Conservation (phyloP, 257 asterid species). For the Solanum piurae region DNA sequence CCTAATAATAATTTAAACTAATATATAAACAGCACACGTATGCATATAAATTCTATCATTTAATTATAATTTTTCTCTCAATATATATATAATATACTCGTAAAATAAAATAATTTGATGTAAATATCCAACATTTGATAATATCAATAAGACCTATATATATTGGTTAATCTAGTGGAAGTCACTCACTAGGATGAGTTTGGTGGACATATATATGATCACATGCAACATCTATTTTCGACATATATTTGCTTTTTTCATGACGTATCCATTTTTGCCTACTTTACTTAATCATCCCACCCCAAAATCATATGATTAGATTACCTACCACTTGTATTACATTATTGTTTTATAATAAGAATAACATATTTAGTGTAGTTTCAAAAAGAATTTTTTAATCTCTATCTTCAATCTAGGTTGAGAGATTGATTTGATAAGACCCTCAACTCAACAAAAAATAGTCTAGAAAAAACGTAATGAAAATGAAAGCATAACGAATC, state of each 20-base stretch:
- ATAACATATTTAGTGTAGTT: not conserved
- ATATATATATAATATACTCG: rapidly evolving
- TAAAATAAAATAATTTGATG: not conserved
- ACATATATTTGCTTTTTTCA: slow-evolving; percentile 2
- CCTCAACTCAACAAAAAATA: not conserved
- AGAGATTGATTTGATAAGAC: not conserved
- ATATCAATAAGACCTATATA: not conserved
- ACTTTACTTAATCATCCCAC: not conserved
- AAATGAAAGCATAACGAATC: not conserved
- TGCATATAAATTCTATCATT: not conserved
- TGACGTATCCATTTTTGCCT: not conserved
- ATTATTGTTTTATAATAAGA: not conserved
- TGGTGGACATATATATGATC: not conserved
- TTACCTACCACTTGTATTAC: slow-evolving; percentile 4
- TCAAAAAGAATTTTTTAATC: rapidly evolving
- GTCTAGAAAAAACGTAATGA: too few species aligned
- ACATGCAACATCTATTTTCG: slow-evolving; percentile 22
- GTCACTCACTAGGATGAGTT: slow-evolving; percentile 23
- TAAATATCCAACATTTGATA: not conserved
- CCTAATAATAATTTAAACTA: not conserved
- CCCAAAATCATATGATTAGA: not conserved
- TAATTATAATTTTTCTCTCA: not conserved
- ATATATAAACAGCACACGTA: not conserved
- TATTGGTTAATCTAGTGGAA: slow-evolving; percentile 36
- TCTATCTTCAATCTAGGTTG: too few species aligned